Evolutionary conservation across 2,329 filamentous ascomycete species (phyloP), one percentile per base, ranked within the genome.

Genomic region (Colletotrichum trifolii): DNA sequence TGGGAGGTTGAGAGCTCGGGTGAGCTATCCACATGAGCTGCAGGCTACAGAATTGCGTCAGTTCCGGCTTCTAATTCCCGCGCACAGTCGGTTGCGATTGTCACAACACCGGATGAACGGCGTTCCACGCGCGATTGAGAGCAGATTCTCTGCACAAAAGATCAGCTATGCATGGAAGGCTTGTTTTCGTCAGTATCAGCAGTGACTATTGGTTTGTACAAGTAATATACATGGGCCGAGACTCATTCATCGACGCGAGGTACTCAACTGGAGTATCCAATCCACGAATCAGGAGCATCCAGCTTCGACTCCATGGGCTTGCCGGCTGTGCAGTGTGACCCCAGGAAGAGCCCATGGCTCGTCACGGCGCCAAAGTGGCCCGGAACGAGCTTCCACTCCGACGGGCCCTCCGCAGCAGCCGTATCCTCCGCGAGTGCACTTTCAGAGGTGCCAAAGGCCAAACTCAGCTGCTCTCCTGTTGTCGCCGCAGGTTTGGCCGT

Each of bases 351-450:
- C 6, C 89, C 90, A 13, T 83, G 77, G 54, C 86, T 83, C 0
- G 89, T 89, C 15, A 90, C 77, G 9, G 85, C 88, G 25, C 90
- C 89, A 72, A 93, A 92, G 61, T 84, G 80, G 34, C 75, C 76
- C 4, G 67, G 69, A 4, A 75, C 39, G 9, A 79, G 46, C 10
- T 33, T 46, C 66, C 67, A 68, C 60, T 15, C 64, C 76, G 60
- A 64, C 67, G 59, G 53, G 71, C 71, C 60, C 63, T 52, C 40
- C 3, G 36, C 45, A 8, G n/a, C 39, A 36, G 6, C 25, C 43
- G 39, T 35, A 15, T 62, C 49, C 43, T 49, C 47, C 15, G 39
- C 47, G 7, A 46, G 48, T 10, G 60, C 34, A n/a, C 60, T 63
- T 33, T 69, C 69, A 12, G 76, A 70, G 10, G 77, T 73, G 48